Evolutionary conservation across 1,139 yeast species (phyloP), one percentile per base, ranked within the genome.

Genomic region (Saccharomyces hybrid): DNA sequence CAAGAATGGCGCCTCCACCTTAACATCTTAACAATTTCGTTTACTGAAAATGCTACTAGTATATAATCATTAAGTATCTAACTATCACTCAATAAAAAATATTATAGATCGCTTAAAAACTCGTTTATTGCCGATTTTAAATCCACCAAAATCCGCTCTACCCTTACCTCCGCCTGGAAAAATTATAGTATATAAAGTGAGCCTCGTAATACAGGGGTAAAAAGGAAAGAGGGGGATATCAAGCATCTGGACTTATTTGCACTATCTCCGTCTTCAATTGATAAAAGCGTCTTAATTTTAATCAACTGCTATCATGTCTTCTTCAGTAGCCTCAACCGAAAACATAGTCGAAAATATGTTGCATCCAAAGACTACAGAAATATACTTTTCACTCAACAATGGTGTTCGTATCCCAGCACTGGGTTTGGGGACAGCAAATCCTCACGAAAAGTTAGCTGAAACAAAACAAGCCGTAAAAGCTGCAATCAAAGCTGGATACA

Each of bases 371-470:
- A 66, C 73, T 25, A 70, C 71, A 8, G 70, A 68, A 49, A 62
- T 71, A 38, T 59, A 60, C 13, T 68, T 70, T 50, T 73, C 73
- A 32, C 70, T 82, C 54, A 81, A 81, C 71, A 78, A 76, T 58
- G 84, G 85, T 14, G 69, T 68, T 48, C 59, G 63, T 31, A 81
- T 83, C 58, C 88, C 88, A 5, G 79, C 78, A 6, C 60, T 83
- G 55, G 87, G 84, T 0, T 71, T 83, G 29, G 88, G 88, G 23
- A 83, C 88, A 2, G 78, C 83, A 16, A 67, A 77, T 13, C 76
- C 76, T 14, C 74, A 70, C 2, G 78, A 74, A 46, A 58, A 62
- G 31, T 41, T 66, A 9, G 59, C 64, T 5, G 66, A 61, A 25
- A 66, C 72, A 3, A 67, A 64, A 28, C 68, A 73, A 2, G 71